Percentiles rank a stretch among this genome's conserved stretches.
Conservation (phyloP, 768 basidiomycete genomes). For the Cystofilobasidium ferigula region DNA sequence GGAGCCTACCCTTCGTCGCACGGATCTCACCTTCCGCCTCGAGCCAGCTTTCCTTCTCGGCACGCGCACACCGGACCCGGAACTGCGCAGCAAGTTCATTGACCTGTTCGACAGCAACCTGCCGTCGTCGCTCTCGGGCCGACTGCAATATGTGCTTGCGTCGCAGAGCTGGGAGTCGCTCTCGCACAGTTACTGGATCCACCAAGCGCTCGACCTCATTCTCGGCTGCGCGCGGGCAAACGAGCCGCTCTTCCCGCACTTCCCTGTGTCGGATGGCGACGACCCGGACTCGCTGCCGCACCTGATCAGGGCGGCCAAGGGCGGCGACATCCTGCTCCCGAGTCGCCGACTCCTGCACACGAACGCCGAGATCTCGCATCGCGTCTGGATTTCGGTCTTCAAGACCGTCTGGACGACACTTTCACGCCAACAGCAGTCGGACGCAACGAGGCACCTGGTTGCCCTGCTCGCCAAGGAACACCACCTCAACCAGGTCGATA, state of each 20-base stretch:
- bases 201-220: constrained; percentile 76
- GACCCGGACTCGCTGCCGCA: constrained; percentile 2
- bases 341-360: constrained; percentile 72
- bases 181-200: constrained; percentile 86
- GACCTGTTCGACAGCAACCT: constrained; percentile 81
- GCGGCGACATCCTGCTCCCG: constrained; percentile 53
- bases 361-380: constrained; percentile 64
- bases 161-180: constrained; percentile 92
- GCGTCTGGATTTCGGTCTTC: constrained; percentile 79
- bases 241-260: constrained; percentile 31
- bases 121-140: constrained; percentile 65
- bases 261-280: not conserved
- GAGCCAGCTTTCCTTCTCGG: constrained; percentile 90
- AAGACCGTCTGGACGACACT: constrained; percentile 75
- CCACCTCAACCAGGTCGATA: constrained; percentile 73
- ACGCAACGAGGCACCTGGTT: constrained; percentile 80
- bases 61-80: constrained; percentile 68
- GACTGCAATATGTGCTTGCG: constrained; percentile 78
- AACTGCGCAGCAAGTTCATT: constrained; percentile 70
- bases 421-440: constrained; percentile 72
- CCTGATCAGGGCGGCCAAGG: constrained; percentile 27
- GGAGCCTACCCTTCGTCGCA: constrained; percentile 69
- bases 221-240: constrained; percentile 54
- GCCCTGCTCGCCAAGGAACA: constrained; percentile 84
- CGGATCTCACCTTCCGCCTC: constrained; percentile 82